These are phyloP conservation scores for Neofusicoccum cordaticola DNA, from an alignment of 2,329 filamentous ascomycete genomes.

Conservation along the genomic window DNA sequence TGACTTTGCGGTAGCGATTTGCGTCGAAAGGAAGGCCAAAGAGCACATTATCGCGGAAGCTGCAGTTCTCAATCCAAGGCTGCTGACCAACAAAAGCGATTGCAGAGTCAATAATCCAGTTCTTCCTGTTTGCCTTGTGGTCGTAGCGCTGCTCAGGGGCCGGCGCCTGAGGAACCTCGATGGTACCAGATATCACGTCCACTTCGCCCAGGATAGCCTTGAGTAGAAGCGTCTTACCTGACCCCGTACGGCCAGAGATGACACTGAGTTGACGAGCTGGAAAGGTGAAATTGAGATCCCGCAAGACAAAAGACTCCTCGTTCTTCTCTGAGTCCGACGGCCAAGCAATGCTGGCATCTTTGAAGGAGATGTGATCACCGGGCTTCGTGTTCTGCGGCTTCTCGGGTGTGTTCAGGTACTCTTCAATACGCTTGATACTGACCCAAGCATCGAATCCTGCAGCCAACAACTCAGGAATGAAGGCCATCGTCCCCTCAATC, in stretches of 20 bases:
- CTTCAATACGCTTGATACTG: conserved; percentile 69
- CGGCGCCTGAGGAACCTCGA: conserved; percentile 46
- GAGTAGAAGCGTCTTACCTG: conserved; percentile 73
- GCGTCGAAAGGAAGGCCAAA: conserved; percentile 71
- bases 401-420: conserved; percentile 67
- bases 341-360: conserved; percentile 70
- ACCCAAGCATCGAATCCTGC: conserved; percentile 69
- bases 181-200: conserved; percentile 62
- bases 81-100: conserved; percentile 68
- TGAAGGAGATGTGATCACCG: conserved; percentile 62
- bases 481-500: conserved; percentile 68
- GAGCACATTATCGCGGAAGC: conserved; percentile 73
- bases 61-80: conserved; percentile 76
- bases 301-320: conserved; percentile 62
- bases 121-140: conserved; percentile 52
- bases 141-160: conserved; percentile 56
- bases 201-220: conserved; percentile 73
- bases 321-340: conserved; percentile 55
- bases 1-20: conserved; percentile 66
- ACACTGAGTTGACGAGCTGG: conserved; percentile 68
- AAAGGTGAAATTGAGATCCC: conserved; percentile 64
- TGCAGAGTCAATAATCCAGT: conserved; percentile 69
- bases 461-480: conserved; percentile 71
- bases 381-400: conserved; percentile 54
- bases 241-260: conserved; percentile 73